phyloP scores from a whole-genome alignment of 176 grass and related monocot genomes.

The Bolboschoenus planiculmis region DNA sequence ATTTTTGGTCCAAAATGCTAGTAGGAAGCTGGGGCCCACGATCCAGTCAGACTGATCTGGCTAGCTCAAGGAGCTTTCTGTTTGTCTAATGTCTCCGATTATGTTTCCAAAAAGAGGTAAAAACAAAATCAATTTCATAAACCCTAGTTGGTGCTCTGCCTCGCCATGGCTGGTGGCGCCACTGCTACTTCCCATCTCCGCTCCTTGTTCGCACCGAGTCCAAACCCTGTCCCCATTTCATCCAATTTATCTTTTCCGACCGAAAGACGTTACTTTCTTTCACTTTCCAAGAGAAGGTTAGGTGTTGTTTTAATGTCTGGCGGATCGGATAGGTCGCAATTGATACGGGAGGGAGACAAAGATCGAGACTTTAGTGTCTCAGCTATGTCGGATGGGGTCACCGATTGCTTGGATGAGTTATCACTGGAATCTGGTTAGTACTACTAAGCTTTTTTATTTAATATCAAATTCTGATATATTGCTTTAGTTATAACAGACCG shows the following conservation, averaged over 20 bases:
- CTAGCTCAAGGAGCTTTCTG: neutral
- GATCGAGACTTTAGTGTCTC: neutral
- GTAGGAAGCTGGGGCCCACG: neutral
- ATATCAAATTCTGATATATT: neutral
- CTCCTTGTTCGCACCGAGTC: neutral
- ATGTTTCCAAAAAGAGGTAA: neutral
- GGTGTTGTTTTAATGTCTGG: neutral
- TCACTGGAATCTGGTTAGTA: neutral
- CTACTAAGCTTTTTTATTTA: neutral
- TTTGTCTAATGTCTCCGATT: neutral
- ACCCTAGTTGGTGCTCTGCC: neutral
- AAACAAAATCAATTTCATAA: neutral
- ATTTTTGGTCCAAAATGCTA: neutral
- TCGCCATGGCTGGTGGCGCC: slow-evolving; percentile 11
- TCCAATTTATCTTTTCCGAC: neutral
- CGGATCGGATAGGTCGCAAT: neutral
- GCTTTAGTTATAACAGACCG: neutral
- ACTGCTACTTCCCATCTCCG: neutral
- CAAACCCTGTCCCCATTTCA: neutral
- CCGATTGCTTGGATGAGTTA: neutral
- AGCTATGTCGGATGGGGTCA: neutral
- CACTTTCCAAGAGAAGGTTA: neutral
- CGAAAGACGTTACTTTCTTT: neutral
- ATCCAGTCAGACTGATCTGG: neutral
- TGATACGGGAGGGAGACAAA: neutral